Base-by-base conservation (phyloP, 108 stramenopile species). In the Skeletonema potamos region DNA sequence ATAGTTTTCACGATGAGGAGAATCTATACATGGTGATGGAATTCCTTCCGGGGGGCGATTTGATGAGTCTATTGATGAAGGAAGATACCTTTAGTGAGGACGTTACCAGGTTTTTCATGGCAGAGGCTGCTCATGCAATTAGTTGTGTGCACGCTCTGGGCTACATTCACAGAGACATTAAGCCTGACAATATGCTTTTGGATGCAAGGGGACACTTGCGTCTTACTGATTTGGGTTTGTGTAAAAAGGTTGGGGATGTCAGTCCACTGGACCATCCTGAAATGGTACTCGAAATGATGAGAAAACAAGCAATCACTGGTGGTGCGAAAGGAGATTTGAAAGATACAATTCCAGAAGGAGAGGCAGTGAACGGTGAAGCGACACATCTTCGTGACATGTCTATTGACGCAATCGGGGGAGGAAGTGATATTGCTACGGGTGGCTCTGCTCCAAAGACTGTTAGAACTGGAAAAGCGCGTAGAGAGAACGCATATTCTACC, bases 11-110 rank as follows among this genome's bases (percentile, higher is more conserved):
- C 62, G 97, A 97, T 72, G 92, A 94, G 55, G 66, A 80, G 15
- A 89, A 97, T 76, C 78, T 97, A 17, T 98, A 96, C 82, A 95
- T 98, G 91, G 96, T 95, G 55, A 99, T 99, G 99, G 99, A 99
- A 73, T 99, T 88, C 75, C 74, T 99, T 54, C 95, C 98, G 13
- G 99, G 99, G 0, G 99, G 99, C 1, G 99, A 99, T 85, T 82
- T 99, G 41, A 99, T 99, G 99, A 92, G 91, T 55, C 72, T 99
- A 27, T 76, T 99, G 56, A 98, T 98, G 81, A 89, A 89, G 56
- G 91, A 94, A 63, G 93, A 95, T 71, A 94, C 93, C 1, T 95
- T 96, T 68, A 81, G 85, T 10, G 97, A 98, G 81, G 80, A 85
- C 7, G 96, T 92, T 20, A 98, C 97, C 1, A 80, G 80, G 24